Base-by-base conservation (phyloP, 1,139 yeast species). In the Pichiaceae sp. region DNA sequence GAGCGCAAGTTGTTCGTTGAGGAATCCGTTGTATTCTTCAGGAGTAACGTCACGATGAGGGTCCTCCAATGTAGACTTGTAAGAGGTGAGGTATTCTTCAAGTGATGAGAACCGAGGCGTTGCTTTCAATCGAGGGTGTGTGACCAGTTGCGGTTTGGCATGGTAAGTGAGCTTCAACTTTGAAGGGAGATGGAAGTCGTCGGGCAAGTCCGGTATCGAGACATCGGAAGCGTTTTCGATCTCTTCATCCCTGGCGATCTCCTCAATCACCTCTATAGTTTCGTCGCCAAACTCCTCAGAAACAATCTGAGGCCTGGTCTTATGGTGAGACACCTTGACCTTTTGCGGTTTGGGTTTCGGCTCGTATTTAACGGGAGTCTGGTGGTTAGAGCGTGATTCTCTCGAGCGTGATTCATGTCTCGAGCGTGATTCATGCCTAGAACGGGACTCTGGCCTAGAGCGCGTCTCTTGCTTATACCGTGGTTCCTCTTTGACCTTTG, bases 111-210 rank as follows among this genome's bases (percentile, higher is more conserved):
- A 70, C 37, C 62, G 48, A 2, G 76, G 72, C 3, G 52, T 52
- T 0, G 70, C 58, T 2, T 71, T 59, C 60, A 86, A 95, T 4
- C 75, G 69, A 2, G 96, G 96, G 53, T 86, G 89, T 0, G 94
- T 80, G 4, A 85, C 68, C 7, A 73, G 59, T 20, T 80, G 81
- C 9, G 69, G 67, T 1, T 86, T 82, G 4, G 75, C 62, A 2
- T 71, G 52, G 34, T 66, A 66, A 29, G 63, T 69, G 17, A 83
- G 49, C 8, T 63, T 64, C 14, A 79, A 59, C 53, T 42, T 47
- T 53, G 46, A 26, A 7, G 66, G 68, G 4, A 50, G 36, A 21
- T 35, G 46, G 7, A 20, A 5, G 15, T 40, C 36, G 12, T 38
- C 37, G 6, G 46, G 37, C 16, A 41, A 28, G 2, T 43, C 37